Base-by-base conservation (phyloP, 2,329 filamentous ascomycete species). In the Penicillium expansum region DNA sequence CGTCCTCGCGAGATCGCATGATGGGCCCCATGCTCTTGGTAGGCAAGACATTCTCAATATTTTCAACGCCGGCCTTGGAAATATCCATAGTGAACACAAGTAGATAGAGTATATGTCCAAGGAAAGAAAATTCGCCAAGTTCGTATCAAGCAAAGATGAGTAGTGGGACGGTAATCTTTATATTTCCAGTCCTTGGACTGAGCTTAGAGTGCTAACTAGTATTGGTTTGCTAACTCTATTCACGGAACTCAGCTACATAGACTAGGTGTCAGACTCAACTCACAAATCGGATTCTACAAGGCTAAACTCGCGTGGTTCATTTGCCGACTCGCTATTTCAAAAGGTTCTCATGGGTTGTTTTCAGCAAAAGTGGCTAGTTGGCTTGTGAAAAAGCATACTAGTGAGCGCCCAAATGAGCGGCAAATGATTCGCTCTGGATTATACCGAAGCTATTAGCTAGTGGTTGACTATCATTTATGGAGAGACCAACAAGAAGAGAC, bases 1-100 rank as follows among this genome's bases (percentile, higher is more conserved):
- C 71, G 53, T 79, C 76, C 5, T 66, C 59, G 5, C 65, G 70
- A 5, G 72, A 70, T 9, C 75, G 69, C 74, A 77, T 75, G 10
- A 71, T 54, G 16, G 62, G 64, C 6, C 24, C 48, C 35, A 45
- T 45, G 14, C 18, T 50, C 13, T 58, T 58, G 14, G 20, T 30
- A 8, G 51, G 45, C 7, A 37, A 13, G 18, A 29, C 45, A 30
- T 49, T 22, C n/a, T 59, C 57, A 24, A 57, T 53, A 14, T 24
- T 33, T 18, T 57, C 55, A 27, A 13, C 20, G 13, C 42, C 37
- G 5, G 30, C 16, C 49, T 57, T 57, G n/a, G 27, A 7, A 16
- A 16, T 7, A 24, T 57, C 55, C 55, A 57, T 57, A 4, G 6
- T 35, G 1, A 4, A 24, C 10, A 4, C 16, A 27, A n/a, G 27